Evolutionary conservation across 192 early-diverging fungal genomes (phyloP), one percentile per base, ranked within the genome.

Genomic region (Thamnidium elegans): DNA sequence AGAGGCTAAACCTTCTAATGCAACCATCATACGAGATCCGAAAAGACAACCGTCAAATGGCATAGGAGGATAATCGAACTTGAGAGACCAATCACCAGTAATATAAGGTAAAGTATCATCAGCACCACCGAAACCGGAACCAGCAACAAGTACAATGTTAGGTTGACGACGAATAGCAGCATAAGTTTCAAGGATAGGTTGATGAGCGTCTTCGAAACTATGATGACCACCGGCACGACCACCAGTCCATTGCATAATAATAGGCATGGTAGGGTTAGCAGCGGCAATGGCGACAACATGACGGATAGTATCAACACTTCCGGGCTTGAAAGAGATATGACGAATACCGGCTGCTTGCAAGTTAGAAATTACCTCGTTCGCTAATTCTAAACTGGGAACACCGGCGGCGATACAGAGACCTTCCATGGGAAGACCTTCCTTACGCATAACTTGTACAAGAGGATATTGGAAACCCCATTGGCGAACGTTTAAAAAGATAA

Each of bases 1-100:
- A 20, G 90, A 91, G 3, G 94, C 88, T 42, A 84, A 73, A 47
- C 85, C 86, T 75, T 98, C 94, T 71, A 92, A 89, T 50, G 94
- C 90, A 34, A 94, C 93, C 93, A 98, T 94, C 56, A 96, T 84
- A 62, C 92, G 91, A n/a, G 94, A 96, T n/a, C 91, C 96, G 60
- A 98, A 89, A 56, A 98, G 77, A 30, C 96, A 79, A 77, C 94
- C 96, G 69, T 98, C 96, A 69, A 93, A 91, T 3, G 96, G 96
- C 96, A 98, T 98, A 43, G 93, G 88, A 9, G 93, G 87, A 61
- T 84, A 86, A 53, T 87, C 93, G 67, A 87, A 92, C 51, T 79
- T 71, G 26, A 73, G 62, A 66, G 86, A 84, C 96, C 96, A 98
- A 47, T 98, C 91, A 67, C 96, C 96, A 60, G 94, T 92, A 30